Evolutionary conservation across 2,329 filamentous ascomycete genomes (phyloP).

Genomic region (Rhynchosporium graminicola): DNA sequence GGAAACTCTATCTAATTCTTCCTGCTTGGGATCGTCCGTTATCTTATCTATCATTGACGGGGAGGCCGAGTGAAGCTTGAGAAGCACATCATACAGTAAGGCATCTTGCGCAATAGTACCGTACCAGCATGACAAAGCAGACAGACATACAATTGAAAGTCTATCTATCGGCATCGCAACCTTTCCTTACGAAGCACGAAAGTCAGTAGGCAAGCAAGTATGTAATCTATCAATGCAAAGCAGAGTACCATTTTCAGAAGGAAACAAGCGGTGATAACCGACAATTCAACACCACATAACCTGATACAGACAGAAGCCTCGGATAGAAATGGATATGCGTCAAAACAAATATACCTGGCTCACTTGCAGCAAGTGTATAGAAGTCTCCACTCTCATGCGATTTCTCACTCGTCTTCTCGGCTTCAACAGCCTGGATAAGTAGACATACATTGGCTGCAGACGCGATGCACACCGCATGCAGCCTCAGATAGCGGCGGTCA

Average conservation of each 20-base stretch:
- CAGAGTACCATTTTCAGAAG: background rate
- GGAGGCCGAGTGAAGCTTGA: slow-evolving; percentile 2
- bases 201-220: background rate
- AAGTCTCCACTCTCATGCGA: background rate
- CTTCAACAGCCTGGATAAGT: background rate
- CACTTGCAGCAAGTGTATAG: background rate
- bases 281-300: background rate
- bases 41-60: background rate
- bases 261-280: background rate
- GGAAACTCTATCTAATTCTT: no score
- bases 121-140: slow-evolving; percentile 3
- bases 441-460: slow-evolving; percentile 1
- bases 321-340: background rate
- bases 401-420: slow-evolving; percentile 1
- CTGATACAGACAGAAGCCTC: background rate
- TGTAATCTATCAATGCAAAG: slow-evolving; percentile 7
- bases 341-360: background rate
- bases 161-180: no score
- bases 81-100: background rate
- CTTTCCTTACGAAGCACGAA: background rate
- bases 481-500: slow-evolving; percentile 1
- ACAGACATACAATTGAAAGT: background rate
- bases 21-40: no score
- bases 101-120: background rate
- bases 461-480: background rate